Base-by-base conservation (phyloP, 305 asterid genomes). In the Solanum hybrid region DNA sequence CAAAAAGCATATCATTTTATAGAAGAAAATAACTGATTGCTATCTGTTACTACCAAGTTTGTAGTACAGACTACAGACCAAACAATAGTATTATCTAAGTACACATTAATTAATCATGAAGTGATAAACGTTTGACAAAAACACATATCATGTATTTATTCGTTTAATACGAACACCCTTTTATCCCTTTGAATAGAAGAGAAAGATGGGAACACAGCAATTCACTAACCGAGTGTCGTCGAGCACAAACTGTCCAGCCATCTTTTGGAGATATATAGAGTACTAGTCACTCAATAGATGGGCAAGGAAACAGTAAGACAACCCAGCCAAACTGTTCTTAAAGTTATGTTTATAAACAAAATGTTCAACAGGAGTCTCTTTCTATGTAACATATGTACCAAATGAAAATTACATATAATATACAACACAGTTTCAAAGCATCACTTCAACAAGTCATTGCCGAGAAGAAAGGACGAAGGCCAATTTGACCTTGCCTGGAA, bases 341-440 rank as follows among this genome's bases (percentile, higher is more conserved):
- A 69, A 37, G 35, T 40, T 72, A 85, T 84, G 79, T 45, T 45
- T 90, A 84, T 89, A 88, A 90, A 90, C 93, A 92, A 87, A 87
- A 84, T 35, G 88, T 92, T 85, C 89, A 78, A 73, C 85, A 27
- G 73, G 37, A 6, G 64, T 27, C 89, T 88, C 79, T 82, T 84
- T 84, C 89, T 86, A 85, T 90, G 89, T 89, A 82, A 92, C 78
- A 88, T 86, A 89, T 78, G 87, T 64, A 84, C 88, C 71, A 92
- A 88, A 89, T 72, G 90, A 92, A 92, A 90, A 90, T 92, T 92
- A 92, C 93, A 92, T 51, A 85, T 88, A 76, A 93, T 95, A 92
- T 94, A 95, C 98, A 93, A 88, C 91, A 90, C 92, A 87, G 90
- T 60, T 91, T 87, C 77, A 77, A 80, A 91, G 60, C 91, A 91